Base-by-base conservation (phyloP, 2,329 filamentous ascomycete genomes). In the Didymella segeticola region DNA sequence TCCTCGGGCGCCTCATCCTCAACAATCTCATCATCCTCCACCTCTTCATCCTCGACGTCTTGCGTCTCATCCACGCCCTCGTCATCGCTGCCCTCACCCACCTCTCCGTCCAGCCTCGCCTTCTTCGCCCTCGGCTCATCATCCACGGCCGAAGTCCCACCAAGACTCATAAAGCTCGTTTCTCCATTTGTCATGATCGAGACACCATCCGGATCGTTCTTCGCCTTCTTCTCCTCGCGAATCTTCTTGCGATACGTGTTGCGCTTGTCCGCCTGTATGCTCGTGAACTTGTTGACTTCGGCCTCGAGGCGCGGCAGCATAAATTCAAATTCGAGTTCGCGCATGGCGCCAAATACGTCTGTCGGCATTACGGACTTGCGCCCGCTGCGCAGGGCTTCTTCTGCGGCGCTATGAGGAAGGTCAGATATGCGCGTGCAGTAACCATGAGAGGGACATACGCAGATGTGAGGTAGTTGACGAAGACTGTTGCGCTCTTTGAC, bases 401-500 rank as follows among this genome's bases (percentile, higher is more conserved):
- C 88, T 64, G 91, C 91, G 37, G 90, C 88, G 57, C 89, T 93
- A 58, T 55, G 39, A 2, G 25, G 10, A 8, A 30, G 4, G 12
- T 20, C 17, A 31, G 33, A 11, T 37, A 14, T 6, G 20, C 3
- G 14, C 37, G 9, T 12, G 33, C 5, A 5, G 5, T 26, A 10
- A 10, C 10, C 5, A 5, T 7, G 15, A 5, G 5, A 20, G n/a
- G 23, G 19, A 43, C 88, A 48, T 82, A 93, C 90, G 87, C 84
- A 57, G 85, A 83, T 37, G 89, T 87, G 26, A 95, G 79, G 72
- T 93, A 90, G 76, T 86, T 93, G 64, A 95, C 88, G 68, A 95
- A 95, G 0, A 95, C 87, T 1, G 89, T 93, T 7, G 90, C 88
- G 74, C 89, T 89, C 77, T 93, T 93, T 62, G 85, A 89, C 78